Percentiles rank a stretch among this genome's conserved stretches.
These are phyloP conservation scores for Lenwebbia sp. DNA, from an alignment of 345 rosid genomes.

Conservation along the genomic window DNA sequence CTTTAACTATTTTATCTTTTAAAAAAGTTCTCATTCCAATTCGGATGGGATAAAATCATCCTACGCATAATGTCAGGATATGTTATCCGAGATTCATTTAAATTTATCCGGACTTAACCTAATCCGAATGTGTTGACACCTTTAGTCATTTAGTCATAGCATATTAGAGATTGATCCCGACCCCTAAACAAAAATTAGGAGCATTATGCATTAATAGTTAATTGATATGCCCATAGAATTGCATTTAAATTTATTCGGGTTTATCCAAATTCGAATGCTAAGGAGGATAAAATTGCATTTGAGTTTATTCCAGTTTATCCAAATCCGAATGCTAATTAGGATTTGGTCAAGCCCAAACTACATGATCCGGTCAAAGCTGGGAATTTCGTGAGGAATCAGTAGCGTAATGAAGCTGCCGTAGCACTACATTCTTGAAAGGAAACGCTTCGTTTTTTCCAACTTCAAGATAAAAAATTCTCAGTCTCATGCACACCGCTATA, in stretches of 20 bases:
- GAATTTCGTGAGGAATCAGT: not conserved
- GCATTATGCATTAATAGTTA: too few species aligned
- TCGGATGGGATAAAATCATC: not conserved
- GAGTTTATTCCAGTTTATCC: not conserved
- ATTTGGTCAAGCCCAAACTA: not conserved
- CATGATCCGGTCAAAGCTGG: not conserved
- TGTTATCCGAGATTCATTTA: not conserved
- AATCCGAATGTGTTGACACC: too few species aligned
- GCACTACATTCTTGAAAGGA: too few species aligned
- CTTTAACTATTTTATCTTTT: not conserved
- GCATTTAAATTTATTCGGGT: not conserved
- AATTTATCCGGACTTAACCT: not conserved
- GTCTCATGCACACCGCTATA: not conserved
- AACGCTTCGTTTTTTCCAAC: not conserved
- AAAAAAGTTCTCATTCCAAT: not conserved
- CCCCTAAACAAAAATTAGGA: too few species aligned
- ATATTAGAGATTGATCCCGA: too few species aligned
- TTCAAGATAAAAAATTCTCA: not conserved
- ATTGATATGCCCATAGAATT: too few species aligned
- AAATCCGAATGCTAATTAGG: not conserved
- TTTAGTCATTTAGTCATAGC: too few species aligned
- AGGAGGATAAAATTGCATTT: too few species aligned
- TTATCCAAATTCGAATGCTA: not conserved
- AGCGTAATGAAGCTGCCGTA: not conserved
- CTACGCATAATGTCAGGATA: not conserved